Conservation (phyloP, 345 rosid genomes). For the Ailanthus altissimus region DNA sequence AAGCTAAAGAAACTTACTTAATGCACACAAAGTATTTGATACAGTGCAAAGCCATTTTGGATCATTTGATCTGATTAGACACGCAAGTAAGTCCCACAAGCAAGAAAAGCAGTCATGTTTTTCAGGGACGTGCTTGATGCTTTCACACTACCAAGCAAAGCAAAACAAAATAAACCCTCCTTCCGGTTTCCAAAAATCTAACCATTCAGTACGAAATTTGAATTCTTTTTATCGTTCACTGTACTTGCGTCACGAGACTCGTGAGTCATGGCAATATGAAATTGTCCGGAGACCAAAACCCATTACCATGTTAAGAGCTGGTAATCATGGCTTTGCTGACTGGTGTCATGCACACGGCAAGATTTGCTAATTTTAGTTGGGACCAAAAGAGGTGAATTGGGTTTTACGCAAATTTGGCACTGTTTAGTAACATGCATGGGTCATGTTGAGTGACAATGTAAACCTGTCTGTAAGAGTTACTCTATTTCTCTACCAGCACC, state of each 20-base stretch:
- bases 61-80: no score
- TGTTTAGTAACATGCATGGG: neutral
- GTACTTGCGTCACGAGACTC: no score
- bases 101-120: neutral
- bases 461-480: neutral
- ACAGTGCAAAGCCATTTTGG: neutral
- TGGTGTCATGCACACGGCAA: neutral
- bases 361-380: neutral
- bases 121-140: neutral
- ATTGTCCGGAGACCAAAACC: neutral
- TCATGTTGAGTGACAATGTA: neutral
- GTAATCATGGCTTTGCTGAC: neutral
- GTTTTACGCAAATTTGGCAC: neutral
- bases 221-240: neutral
- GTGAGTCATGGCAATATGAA: neutral
- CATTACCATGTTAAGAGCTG: neutral
- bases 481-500: neutral
- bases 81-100: neutral
- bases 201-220: slow-evolving; percentile 1
- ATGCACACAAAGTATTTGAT: no score
- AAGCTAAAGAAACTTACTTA: neutral
- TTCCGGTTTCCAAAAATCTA: neutral
- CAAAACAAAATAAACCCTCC: neutral
- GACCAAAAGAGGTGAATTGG: neutral
- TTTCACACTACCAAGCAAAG: neutral